phyloP scores from a whole-genome alignment of 2,329 filamentous ascomycete species.

The Cercospora zeina region DNA sequence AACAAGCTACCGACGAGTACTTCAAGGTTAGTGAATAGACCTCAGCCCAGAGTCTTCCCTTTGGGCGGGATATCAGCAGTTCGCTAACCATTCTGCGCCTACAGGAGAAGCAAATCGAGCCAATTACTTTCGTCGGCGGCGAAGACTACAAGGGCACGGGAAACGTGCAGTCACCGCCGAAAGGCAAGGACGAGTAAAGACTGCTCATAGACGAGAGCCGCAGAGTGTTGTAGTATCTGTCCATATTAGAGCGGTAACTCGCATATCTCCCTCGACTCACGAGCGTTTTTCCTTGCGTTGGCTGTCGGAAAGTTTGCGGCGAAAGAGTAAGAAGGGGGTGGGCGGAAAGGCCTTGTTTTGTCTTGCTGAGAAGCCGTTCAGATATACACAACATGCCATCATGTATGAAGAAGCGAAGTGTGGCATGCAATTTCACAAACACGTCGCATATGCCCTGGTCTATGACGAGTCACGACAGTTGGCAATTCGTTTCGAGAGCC shows the following conservation, averaged over 20 bases:
- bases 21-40: slow-evolving; percentile 68
- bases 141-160: slow-evolving; percentile 77
- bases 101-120: slow-evolving; percentile 81
- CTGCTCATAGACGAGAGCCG: slow-evolving; percentile 18
- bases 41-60: no score
- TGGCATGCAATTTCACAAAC: slow-evolving; percentile 16
- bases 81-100: slow-evolving; percentile 17
- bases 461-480: neutral
- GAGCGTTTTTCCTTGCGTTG: slow-evolving; percentile 29
- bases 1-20: slow-evolving; percentile 93
- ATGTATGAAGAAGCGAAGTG: slow-evolving; percentile 30
- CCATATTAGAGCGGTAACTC: slow-evolving; percentile 23
- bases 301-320: slow-evolving; percentile 28
- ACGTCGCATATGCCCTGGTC: neutral
- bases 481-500: neutral
- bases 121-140: slow-evolving; percentile 78
- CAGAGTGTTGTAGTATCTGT: slow-evolving; percentile 25
- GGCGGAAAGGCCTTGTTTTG: slow-evolving; percentile 18
- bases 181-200: slow-evolving; percentile 31
- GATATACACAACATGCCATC: slow-evolving; percentile 19
- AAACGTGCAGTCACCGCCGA: slow-evolving; percentile 61
- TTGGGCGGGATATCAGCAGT: neutral
- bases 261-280: slow-evolving; percentile 23
- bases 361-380: slow-evolving; percentile 20
- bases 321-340: slow-evolving; percentile 22